A percentile compares a stretch with the other conserved stretches of the same genome.
Conservation (phyloP, 345 rosid genomes). For the Salix caprea region DNA sequence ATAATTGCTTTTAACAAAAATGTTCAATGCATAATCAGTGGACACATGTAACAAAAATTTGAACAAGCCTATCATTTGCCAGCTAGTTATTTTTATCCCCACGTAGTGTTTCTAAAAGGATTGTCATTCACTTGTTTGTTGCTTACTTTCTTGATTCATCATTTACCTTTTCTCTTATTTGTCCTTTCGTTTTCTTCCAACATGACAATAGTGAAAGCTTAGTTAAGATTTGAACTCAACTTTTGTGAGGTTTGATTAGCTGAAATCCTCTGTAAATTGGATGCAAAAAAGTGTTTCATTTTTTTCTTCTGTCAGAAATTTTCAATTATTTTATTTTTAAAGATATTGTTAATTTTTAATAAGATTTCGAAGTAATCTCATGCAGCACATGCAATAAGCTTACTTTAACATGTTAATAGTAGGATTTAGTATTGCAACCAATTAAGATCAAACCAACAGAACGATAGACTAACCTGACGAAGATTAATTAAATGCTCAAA, state of each 20-base stretch:
- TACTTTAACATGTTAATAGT: background rate
- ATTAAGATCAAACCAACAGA: conserved; percentile 1
- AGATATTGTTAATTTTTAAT: background rate
- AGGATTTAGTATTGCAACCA: background rate
- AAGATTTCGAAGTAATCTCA: background rate
- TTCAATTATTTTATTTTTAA: background rate
- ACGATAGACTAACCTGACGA: conserved; percentile 63
- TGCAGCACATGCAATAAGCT: background rate
- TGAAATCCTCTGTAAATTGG: background rate
- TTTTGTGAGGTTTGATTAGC: background rate
- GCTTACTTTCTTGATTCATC: background rate
- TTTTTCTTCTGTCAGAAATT: background rate
- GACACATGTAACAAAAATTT: background rate
- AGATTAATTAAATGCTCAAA: conserved; percentile 93
- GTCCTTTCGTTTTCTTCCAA: background rate
- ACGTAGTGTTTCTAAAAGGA: background rate
- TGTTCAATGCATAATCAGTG: background rate
- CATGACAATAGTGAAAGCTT: background rate
- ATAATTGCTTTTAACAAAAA: background rate
- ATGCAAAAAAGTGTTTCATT: background rate
- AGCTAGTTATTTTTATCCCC: background rate
- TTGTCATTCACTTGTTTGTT: background rate
- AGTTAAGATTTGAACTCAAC: background rate
- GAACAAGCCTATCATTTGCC: background rate
- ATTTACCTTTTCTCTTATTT: background rate